Evolutionary conservation across 2,329 filamentous ascomycete genomes (phyloP), one percentile per base, ranked within the genome.

Genomic region (Alternaria dauci): DNA sequence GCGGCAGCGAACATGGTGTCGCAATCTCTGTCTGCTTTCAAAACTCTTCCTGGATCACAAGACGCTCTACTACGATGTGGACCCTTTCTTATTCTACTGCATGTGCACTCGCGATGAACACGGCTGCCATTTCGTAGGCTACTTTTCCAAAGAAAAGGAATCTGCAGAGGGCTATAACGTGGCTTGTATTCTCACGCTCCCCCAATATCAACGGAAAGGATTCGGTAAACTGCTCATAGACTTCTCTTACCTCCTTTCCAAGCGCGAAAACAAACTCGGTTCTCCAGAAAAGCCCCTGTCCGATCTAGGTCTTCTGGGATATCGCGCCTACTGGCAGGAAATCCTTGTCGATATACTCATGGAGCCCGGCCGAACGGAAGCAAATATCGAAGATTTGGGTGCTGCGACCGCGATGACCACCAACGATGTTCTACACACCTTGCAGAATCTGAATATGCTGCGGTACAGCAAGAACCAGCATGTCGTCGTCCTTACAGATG

Each of bases 1-100:
- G 30, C 88, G 96, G 59, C 96, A 99, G 76, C 88, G 94, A 4
- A 97, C 94, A 1, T 99, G 95, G 89, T 99, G 95, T 74, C 91
- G 96, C 53, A 99, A 99, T 70, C 85, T 99, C 5, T 99, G 95
- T 78, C 83, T 99, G 9, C 84, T 99, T 16, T 95, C 91, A 23
- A 99, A 99, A 75, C 92, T 98, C 81, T 99, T 99, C 76, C 85
- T 99, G 38, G 95, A 96, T 68, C 96, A 97, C 78, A 99, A 99
- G 80, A 98, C 95, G 5, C 88, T 99, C 8, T 99, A 97, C 83
- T 99, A 99, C 81, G 95, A 99, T 71, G 95, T 99, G n/a, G 95
- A 99, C 66, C 95, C 95, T 0, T 99, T 99, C 76, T 82, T 99
- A 36, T 99, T 99, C 82, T 99, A 99, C 80, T 94, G 97, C 78